Evolutionary conservation across 371 early-diverging fungal genomes (phyloP).

Genomic region (Amoeboaphelidium protococcarum): DNA sequence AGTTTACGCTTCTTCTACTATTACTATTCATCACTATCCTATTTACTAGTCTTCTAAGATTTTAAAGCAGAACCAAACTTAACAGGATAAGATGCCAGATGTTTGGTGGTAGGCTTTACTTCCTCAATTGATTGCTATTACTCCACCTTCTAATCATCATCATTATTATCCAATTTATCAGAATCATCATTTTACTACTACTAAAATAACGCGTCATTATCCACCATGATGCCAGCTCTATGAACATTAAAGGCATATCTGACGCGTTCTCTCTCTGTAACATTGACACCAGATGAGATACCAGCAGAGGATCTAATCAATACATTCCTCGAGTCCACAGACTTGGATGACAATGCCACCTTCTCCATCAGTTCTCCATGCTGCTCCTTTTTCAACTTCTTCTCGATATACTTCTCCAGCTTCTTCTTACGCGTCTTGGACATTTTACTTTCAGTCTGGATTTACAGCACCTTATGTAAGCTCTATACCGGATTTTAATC

Average conservation of each 20-base stretch:
- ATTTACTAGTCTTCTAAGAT: too few relatives aligned
- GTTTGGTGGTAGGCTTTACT: not conserved
- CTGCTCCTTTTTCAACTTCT: slow-evolving; percentile 80
- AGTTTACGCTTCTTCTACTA: too few relatives aligned
- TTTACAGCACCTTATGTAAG: too few relatives aligned
- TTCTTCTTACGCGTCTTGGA: slow-evolving; percentile 30
- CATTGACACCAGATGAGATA: not conserved
- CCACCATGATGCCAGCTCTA: not conserved
- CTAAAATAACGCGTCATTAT: not conserved
- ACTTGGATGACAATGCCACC: slow-evolving; percentile 17
- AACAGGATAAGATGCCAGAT: too few relatives aligned
- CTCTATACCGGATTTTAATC: too few relatives aligned
- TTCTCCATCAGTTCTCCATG: slow-evolving; percentile 48
- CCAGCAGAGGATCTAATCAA: not conserved
- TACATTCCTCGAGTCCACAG: not conserved
- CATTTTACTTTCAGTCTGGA: slow-evolving; percentile 9
- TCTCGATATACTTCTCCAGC: slow-evolving; percentile 60
- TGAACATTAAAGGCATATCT: not conserved
- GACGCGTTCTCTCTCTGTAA: not conserved
- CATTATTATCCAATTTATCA: not conserved
- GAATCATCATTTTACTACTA: not conserved
- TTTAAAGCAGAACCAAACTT: too few relatives aligned
- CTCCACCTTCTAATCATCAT: not conserved
- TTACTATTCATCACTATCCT: too few relatives aligned
- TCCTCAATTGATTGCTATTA: not conserved